Evolutionary conservation across 2,329 filamentous ascomycete species (phyloP), one percentile per base, ranked within the genome.

Genomic region (Sphaerulina vaccinii): DNA sequence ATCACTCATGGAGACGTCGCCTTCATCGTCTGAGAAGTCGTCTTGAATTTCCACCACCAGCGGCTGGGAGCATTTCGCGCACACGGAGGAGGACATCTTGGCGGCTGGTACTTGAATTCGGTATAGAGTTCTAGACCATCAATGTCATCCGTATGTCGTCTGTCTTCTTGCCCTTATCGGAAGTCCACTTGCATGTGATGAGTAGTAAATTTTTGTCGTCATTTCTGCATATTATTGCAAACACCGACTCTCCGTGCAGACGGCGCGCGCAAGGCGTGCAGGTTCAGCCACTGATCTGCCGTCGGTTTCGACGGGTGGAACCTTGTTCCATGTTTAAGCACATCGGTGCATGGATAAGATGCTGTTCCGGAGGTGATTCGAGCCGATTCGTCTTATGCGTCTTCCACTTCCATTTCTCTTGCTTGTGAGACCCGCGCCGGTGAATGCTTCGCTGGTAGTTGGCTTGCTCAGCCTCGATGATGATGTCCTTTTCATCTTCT

Each of bases 51-150:
- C 71, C 27, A 77, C 61, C 52, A 72, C 66, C 32, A 78, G 66
- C 3, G 73, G 73, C 39, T 71, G 68, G 5, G 69, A 61, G 65
- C 75, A 78, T 48, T 70, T 67, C 33, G 73, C 73, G 59, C 75
- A 78, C 47, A 61, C 56, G 23, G 66, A 27, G 13, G 52, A 32
- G 29, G 54, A 51, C 40, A 50, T 52, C 11, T 35, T 35, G 38
- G 40, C 23, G 40, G 38, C 21, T 10, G 9, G 49, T 38, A 33
- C n/a, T 15, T 38, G 23, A 27, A 7, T 18, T 10, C 5, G 5
- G 37, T 33, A 39, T 39, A 15, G 27, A 19, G 40, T 22, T 32
- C 22, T 32, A 40, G 35, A 51, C 46, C 55, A 53, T 55, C 32
- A 52, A 53, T 47, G 55, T 52, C 35, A 39, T 19, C 15, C n/a